A percentile compares a stretch with the other conserved stretches of the same genome.
Conservation (phyloP, 2,329 filamentous ascomycete genomes). For the Elsinoe australis region DNA sequence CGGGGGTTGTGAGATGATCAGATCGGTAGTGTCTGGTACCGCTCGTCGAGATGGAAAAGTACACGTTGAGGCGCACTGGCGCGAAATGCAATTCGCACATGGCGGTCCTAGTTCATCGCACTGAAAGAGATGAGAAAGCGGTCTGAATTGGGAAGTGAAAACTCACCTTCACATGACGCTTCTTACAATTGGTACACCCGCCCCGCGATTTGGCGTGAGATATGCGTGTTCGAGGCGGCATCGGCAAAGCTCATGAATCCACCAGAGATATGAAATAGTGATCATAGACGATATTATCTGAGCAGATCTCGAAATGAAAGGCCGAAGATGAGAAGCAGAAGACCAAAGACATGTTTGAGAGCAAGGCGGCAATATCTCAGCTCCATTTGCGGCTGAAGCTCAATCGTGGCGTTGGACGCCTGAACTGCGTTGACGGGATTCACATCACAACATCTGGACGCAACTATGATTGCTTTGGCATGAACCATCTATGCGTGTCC, state of each 20-base stretch:
- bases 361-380: constrained; percentile 1
- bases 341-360: too few species aligned
- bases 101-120: constrained; percentile 16
- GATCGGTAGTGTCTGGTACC: background rate
- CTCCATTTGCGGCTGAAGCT: background rate
- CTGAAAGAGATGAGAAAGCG: background rate
- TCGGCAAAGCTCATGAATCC: too few species aligned
- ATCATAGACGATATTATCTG: too few species aligned
- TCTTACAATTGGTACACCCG: constrained; percentile 13
- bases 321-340: too few species aligned
- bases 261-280: too few species aligned
- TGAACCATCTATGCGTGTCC: too few species aligned
- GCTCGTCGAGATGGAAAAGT: constrained; percentile 1
- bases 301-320: too few species aligned
- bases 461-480: too few species aligned
- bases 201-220: constrained; percentile 14
- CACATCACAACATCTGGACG: background rate
- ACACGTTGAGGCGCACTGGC: background rate
- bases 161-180: constrained; percentile 15
- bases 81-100: constrained; percentile 16
- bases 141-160: background rate
- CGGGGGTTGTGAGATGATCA: background rate
- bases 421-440: background rate
- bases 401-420: background rate
- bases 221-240: constrained; percentile 7